These are phyloP conservation scores for Cryptosporidium sp. DNA, from an alignment of 169 alveolate genomes.

Conservation along the genomic window DNA sequence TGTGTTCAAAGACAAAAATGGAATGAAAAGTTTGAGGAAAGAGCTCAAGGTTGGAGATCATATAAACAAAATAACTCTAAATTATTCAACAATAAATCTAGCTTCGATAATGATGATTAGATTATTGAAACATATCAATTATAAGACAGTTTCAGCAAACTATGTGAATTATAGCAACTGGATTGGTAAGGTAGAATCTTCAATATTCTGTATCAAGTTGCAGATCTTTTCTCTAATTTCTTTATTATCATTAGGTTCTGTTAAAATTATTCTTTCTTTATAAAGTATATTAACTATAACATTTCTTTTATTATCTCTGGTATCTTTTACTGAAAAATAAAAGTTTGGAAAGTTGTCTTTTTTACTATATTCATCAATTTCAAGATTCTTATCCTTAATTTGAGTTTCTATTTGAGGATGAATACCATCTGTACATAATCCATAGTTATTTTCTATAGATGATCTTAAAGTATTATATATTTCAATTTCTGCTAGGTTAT, in stretches of 20 bases:
- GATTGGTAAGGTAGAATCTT: slow-evolving; percentile 58
- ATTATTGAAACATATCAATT: background rate
- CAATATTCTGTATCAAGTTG: slow-evolving; percentile 47
- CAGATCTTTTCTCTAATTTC: slow-evolving; percentile 18
- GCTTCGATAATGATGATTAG: slow-evolving; percentile 7
- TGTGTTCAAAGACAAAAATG: slow-evolving; percentile 58
- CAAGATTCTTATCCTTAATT: slow-evolving; percentile 14
- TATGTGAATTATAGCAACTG: slow-evolving; percentile 19
- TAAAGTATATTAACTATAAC: slow-evolving; percentile 38
- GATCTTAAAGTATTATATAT: slow-evolving; percentile 43
- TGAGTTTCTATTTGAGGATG: slow-evolving; percentile 16
- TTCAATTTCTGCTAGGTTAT: background rate
- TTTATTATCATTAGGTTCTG: slow-evolving; percentile 18
- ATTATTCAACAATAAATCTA: slow-evolving; percentile 6
- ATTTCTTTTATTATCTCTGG: background rate
- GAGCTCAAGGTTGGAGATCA: slow-evolving; percentile 65
- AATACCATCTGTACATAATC: slow-evolving; percentile 35
- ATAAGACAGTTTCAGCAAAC: background rate
- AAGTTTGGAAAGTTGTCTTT: background rate
- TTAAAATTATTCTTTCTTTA: slow-evolving; percentile 24
- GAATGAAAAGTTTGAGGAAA: slow-evolving; percentile 57
- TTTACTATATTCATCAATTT: background rate
- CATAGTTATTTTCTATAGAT: slow-evolving; percentile 44
- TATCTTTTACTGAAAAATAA: slow-evolving; percentile 14
- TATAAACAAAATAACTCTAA: slow-evolving; percentile 26